Percentiles rank a stretch among this genome's conserved stretches.
These are phyloP conservation scores for Populus davidiana DNA, from an alignment of 345 rosid genomes.

Conservation along the genomic window DNA sequence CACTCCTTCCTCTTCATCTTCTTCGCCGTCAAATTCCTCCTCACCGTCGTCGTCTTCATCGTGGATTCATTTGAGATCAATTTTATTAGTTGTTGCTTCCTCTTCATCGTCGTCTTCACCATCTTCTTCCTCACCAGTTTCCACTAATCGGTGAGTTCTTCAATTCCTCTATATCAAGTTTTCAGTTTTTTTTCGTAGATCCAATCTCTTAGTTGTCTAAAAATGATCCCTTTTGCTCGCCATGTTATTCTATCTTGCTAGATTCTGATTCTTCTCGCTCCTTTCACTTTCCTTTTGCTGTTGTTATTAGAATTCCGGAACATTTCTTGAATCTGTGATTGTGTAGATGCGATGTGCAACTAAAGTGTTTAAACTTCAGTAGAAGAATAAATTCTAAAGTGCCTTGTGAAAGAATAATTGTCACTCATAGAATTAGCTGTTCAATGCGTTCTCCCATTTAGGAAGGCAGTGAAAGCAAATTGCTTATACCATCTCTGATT, in stretches of 20 bases:
- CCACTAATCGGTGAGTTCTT: conserved; percentile 49
- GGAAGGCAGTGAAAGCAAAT: not conserved
- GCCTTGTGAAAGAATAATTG: not conserved
- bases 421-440: not conserved
- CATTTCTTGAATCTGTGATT: not conserved
- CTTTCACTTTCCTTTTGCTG: not conserved
- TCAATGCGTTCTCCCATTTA: not conserved
- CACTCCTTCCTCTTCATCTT: conserved; percentile 42
- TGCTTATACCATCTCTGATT: no score
- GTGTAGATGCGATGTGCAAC: not conserved
- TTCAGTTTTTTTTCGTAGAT: not conserved
- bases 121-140: conserved; percentile 49
- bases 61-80: conserved; percentile 67
- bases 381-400: no score
- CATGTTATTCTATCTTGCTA: not conserved
- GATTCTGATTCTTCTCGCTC: not conserved
- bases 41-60: conserved; percentile 39
- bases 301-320: not conserved
- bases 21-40: conserved; percentile 32
- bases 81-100: conserved; percentile 53
- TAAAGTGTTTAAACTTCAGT: no score
- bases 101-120: conserved; percentile 28
- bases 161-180: not conserved
- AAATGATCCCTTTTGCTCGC: not conserved
- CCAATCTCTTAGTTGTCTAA: not conserved